Percentiles rank a stretch among this genome's conserved stretches.
Conservation (phyloP, 2,329 filamentous ascomycete species). For the Passalora sequoiae region DNA sequence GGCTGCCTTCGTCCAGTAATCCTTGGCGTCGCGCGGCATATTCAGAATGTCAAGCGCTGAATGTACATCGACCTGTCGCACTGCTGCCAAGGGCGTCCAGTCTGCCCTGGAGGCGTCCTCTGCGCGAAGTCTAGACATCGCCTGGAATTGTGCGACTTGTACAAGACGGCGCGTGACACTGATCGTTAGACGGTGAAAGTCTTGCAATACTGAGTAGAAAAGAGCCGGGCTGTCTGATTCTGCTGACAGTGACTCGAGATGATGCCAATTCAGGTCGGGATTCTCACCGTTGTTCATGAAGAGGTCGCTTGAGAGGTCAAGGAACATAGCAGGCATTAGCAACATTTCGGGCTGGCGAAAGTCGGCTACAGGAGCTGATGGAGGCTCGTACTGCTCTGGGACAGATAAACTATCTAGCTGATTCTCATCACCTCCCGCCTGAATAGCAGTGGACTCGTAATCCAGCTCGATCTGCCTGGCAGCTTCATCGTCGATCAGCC, state of each 20-base stretch:
- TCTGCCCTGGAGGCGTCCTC: slow-evolving; percentile 27
- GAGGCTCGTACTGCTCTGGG: no score
- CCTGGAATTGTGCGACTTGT: slow-evolving; percentile 63
- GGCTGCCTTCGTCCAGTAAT: slow-evolving; percentile 51
- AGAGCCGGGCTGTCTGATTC: slow-evolving; percentile 59
- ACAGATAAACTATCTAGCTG: neutral
- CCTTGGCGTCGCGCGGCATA: slow-evolving; percentile 42
- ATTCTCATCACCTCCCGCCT: slow-evolving; percentile 16
- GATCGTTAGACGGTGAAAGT: slow-evolving; percentile 64
- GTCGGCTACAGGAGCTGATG: neutral
- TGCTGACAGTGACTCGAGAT: slow-evolving; percentile 43
- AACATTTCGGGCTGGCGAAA: slow-evolving; percentile 39
- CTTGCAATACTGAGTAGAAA: slow-evolving; percentile 67
- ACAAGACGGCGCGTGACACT: slow-evolving; percentile 67
- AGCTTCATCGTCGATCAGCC: slow-evolving; percentile 54
- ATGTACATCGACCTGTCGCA: slow-evolving; percentile 45
- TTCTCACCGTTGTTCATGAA: slow-evolving; percentile 67
- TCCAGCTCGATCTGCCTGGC: slow-evolving; percentile 33
- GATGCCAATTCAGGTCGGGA: slow-evolving; percentile 63
- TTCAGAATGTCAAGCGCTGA: slow-evolving; percentile 52
- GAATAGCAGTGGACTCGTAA: slow-evolving; percentile 19
- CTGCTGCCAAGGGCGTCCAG: slow-evolving; percentile 21
- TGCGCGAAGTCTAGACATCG: slow-evolving; percentile 62
- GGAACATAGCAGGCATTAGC: slow-evolving; percentile 56
- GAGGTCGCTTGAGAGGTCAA: slow-evolving; percentile 58